Conservation (phyloP, 148 eudicot species). For the Cornus controversa region DNA sequence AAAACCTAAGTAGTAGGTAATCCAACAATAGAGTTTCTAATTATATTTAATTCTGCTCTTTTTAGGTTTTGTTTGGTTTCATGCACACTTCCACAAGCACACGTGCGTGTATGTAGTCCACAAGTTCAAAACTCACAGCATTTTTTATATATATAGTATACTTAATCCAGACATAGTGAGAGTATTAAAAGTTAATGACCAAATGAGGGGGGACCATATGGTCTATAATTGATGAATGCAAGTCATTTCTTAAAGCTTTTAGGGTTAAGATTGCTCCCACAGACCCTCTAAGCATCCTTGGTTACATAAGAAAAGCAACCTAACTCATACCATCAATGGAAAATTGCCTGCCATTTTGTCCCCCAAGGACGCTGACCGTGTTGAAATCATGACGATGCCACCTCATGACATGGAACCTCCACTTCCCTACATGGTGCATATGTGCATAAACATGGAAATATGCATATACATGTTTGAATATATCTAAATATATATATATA, state of each 20-base stretch:
- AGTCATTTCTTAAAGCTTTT: conserved; percentile 13
- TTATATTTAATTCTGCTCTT: background rate
- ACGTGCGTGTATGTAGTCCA: conserved; percentile 26
- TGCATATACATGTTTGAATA: background rate
- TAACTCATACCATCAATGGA: conserved; percentile 11
- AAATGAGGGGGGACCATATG: conserved; percentile 26
- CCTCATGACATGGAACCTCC: background rate
- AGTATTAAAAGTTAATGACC: conserved; percentile 22
- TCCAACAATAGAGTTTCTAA: conserved; percentile 7
- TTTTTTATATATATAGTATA: conserved; percentile 4
- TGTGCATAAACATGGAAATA: background rate
- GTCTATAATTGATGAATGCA: conserved; percentile 8
- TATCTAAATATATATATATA: background rate
- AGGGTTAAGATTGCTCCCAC: conserved; percentile 6
- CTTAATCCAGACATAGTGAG: conserved; percentile 19
- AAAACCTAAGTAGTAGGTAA: conserved; percentile 10
- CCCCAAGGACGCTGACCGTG: background rate
- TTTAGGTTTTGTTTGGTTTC: conserved; percentile 40
- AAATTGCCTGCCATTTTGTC: background rate
- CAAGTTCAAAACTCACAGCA: conserved; percentile 14
- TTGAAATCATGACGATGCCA: background rate
- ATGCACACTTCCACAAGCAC: conserved; percentile 22
- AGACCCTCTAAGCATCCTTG: background rate
- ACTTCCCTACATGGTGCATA: background rate
- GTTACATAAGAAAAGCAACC: conserved; percentile 6